Evolutionary conservation across 2,329 filamentous ascomycete genomes (phyloP), one percentile per base, ranked within the genome.

Genomic region (Colletotrichum lini): DNA sequence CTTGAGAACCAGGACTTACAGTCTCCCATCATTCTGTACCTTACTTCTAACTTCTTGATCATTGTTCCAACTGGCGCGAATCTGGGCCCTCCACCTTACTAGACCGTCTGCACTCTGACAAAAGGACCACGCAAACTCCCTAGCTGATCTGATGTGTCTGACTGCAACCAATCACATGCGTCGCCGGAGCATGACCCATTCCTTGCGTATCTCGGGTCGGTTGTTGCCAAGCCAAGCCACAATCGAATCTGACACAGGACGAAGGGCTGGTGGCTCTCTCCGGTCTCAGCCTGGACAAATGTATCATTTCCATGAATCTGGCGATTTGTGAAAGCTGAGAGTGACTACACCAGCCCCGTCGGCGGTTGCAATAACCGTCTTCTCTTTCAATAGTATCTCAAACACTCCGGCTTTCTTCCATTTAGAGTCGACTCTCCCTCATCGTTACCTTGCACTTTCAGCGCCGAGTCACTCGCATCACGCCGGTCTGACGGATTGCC

Each of bases 161-260:
- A 2, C 18, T 12, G 15, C 23, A 30, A n/a, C 50, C 50, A 53
- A 53, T 35, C 26, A 35, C 10, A 18, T 30, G 13, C 12, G 8
- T 2, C 8, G 30, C 50, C 49, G 7, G 26, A 23, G 18, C 49
- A 16, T n/a, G 49, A 5, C 3, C 13, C 38, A 18, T 30, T 30
- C 30, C 21, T 16, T 42, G 38, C 40, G 21, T 44, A 12, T 44
- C 26, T 35, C 42, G 42, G 16, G 4, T 47, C 8, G 16, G 40
- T 18, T 35, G 15, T 47, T 30, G 57, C 57, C 57, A 44, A 45
- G 42, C 44, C 18, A 60, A 21, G 57, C 42, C 42, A 38, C 18
- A 38, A 30, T 26, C 57, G 18, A 30, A 26, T 23, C 26, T 58
- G 23, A 35, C 6, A 30, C 15, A 15, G 52, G n/a, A 54, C 13